Conservation (phyloP, 257 asterid genomes). For the Mentha longifolia region DNA sequence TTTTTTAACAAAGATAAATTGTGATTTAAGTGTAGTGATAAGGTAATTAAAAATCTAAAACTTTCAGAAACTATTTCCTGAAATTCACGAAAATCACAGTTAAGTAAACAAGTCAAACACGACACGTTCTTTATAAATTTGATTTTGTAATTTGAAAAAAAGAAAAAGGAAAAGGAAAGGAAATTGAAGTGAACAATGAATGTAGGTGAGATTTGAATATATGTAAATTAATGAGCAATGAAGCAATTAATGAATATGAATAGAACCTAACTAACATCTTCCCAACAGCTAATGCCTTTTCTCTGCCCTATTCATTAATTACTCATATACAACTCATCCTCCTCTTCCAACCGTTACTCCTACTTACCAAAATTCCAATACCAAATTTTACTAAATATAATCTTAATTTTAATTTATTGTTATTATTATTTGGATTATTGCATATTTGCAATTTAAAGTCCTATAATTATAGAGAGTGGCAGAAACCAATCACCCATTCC, state of each 20-base stretch:
- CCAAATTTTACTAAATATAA: too few species aligned
- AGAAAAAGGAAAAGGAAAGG: not conserved
- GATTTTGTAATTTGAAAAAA: not conserved
- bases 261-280: not conserved
- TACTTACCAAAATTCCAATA: too few species aligned
- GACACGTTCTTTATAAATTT: not conserved
- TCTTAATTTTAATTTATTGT: too few species aligned
- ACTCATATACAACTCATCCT: not conserved
- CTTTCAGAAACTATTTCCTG: too few species aligned
- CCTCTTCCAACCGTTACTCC: too few species aligned
- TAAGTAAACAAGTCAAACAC: not conserved
- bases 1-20: too few species aligned
- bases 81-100: too few species aligned
- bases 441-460: not conserved
- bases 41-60: too few species aligned
- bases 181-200: not conserved
- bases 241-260: slow-evolving; percentile 8
- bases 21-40: not conserved
- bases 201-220: slow-evolving; percentile 14
- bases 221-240: slow-evolving; percentile 15
- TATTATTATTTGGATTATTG: not conserved
- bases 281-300: slow-evolving; percentile 25
- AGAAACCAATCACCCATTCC: not conserved
- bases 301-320: not conserved
- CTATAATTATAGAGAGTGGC: not conserved